phyloP scores from a whole-genome alignment of 2,329 filamentous ascomycete genomes.

The Exophiala dermatitidis region DNA sequence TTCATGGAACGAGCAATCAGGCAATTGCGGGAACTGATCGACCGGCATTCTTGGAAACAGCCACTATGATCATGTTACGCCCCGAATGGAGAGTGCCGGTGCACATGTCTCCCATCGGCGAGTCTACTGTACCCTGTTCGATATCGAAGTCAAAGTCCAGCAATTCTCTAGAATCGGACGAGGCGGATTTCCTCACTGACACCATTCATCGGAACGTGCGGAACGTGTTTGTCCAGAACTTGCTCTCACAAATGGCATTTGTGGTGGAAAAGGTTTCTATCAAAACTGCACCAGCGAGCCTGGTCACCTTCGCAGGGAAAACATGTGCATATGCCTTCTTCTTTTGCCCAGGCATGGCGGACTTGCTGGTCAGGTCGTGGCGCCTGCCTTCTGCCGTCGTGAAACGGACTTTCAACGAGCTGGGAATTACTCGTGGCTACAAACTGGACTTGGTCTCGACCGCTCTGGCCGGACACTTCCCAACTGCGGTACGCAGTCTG shows the following conservation, averaged over 20 bases:
- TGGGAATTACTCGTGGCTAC: constrained; percentile 50
- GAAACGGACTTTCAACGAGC: constrained; percentile 63
- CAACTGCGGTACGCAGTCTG: constrained; percentile 55
- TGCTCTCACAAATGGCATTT: constrained; percentile 74
- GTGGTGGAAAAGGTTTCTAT: constrained; percentile 85
- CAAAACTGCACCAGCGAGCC: constrained; percentile 60
- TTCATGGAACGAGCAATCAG: constrained; percentile 67
- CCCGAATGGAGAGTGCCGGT: constrained; percentile 77
- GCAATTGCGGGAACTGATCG: constrained; percentile 78
- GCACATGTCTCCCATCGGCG: constrained; percentile 44
- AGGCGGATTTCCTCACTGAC: constrained; percentile 61
- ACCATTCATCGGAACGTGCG: constrained; percentile 83
- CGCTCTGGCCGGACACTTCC: constrained; percentile 62
- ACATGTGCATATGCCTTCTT: constrained; percentile 90
- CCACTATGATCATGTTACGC: constrained; percentile 76
- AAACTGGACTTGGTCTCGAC: constrained; percentile 49
- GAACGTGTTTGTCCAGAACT: constrained; percentile 75
- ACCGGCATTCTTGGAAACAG: constrained; percentile 69
- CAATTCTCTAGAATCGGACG: constrained; percentile 53
- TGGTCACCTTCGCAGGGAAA: constrained; percentile 83
- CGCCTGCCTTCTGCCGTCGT: constrained; percentile 61
- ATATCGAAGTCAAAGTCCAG: constrained; percentile 47
- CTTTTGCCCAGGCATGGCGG: constrained; percentile 79
- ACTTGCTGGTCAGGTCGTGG: constrained; percentile 78
- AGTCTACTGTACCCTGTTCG: constrained; percentile 30